Evolutionary conservation across 163 green algal species (phyloP).

Genomic region (Scenedesmus sp.): DNA sequence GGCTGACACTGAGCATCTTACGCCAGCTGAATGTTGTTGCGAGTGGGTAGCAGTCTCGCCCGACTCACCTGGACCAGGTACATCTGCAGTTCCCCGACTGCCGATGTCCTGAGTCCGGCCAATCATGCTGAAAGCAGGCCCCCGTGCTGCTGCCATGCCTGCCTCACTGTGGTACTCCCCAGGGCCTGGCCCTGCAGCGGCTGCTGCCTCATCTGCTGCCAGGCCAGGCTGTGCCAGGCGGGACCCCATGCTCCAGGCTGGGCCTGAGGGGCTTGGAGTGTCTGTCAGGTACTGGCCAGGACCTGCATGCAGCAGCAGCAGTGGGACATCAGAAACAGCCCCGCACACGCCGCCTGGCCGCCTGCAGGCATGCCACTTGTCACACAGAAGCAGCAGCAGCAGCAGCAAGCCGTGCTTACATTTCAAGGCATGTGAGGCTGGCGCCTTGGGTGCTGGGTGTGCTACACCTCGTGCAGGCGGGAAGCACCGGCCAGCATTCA

Average conservation of each 20-base stretch:
- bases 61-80: constrained; percentile 11
- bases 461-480: too few relatives aligned
- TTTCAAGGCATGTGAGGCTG: too few relatives aligned
- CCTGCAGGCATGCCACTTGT: too few relatives aligned
- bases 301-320: background rate
- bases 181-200: constrained; percentile 4
- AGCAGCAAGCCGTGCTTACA: too few relatives aligned
- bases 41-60: background rate
- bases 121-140: background rate
- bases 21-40: background rate
- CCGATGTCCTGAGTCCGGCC: background rate
- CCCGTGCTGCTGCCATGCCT: background rate
- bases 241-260: constrained; percentile 8
- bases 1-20: background rate
- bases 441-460: too few relatives aligned
- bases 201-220: background rate
- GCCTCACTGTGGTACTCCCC: constrained; percentile 15
- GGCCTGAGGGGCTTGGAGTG: background rate
- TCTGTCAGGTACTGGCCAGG: background rate
- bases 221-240: background rate
- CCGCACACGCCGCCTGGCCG: too few relatives aligned
- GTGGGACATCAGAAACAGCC: too few relatives aligned
- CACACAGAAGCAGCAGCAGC: too few relatives aligned
- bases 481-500: too few relatives aligned
- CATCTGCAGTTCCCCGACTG: background rate